Evolutionary conservation across 768 basidiomycete genomes (phyloP).

Genomic region (Pleurotus tuoliensis): DNA sequence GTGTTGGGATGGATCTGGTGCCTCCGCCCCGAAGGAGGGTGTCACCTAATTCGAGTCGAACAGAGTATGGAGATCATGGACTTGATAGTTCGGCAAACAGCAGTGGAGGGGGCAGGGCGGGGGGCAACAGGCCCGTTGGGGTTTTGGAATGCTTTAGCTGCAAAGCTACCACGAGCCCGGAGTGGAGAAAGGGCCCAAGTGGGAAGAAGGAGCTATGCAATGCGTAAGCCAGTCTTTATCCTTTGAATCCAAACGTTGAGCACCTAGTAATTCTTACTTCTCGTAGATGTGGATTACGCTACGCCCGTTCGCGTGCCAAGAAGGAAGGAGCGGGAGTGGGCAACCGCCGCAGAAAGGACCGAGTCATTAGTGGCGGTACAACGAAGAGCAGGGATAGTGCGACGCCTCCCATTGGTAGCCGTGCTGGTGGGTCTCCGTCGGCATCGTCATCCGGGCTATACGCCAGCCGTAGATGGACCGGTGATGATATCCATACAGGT

Average conservation of each 20-base stretch:
- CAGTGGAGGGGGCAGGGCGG: conserved; percentile 34
- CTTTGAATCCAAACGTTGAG: conserved; percentile 8
- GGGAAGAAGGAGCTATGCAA: conserved; percentile 92
- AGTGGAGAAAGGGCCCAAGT: conserved; percentile 89
- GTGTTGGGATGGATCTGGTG: conserved; percentile 33
- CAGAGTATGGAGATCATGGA: conserved; percentile 27
- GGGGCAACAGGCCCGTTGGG: conserved; percentile 69
- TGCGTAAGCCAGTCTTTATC: conserved; percentile 54
- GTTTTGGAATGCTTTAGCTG: conserved; percentile 76
- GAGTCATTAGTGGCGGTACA: conserved; percentile 25
- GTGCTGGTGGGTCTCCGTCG: conserved; percentile 14
- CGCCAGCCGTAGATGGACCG: neutral
- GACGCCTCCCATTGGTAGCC: conserved; percentile 28
- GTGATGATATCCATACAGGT: neutral
- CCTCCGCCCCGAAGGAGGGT: conserved; percentile 56
- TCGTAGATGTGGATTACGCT: conserved; percentile 76
- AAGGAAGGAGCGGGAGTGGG: conserved; percentile 64
- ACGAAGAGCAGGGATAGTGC: conserved; percentile 37
- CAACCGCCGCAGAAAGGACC: conserved; percentile 67
- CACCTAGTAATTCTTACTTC: neutral
- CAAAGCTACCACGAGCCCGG: conserved; percentile 77
- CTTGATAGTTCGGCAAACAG: neutral
- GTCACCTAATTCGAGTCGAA: conserved; percentile 49
- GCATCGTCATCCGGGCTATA: conserved; percentile 26
- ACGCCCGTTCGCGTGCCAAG: conserved; percentile 84